Percentiles rank a stretch among this genome's conserved stretches.
Evolutionary conservation across 768 basidiomycete species (phyloP).

Genomic region (Xanthoconium purpureum): DNA sequence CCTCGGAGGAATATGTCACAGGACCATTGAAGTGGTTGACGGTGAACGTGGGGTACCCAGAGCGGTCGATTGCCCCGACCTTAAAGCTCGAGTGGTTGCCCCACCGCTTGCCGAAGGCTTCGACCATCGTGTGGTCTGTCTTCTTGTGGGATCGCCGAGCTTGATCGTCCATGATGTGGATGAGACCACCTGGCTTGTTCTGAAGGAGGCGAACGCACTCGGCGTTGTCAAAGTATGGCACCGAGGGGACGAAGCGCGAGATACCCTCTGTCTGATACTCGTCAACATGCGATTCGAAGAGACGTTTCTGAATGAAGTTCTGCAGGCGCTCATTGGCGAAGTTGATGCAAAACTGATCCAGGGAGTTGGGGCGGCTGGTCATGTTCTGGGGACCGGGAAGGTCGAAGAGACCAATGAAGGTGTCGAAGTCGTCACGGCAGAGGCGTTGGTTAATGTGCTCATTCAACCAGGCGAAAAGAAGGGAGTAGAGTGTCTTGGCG

Average conservation of each 20-base stretch:
- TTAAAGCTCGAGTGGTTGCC: slow-evolving; percentile 93
- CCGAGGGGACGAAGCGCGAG: slow-evolving; percentile 58
- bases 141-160: slow-evolving; percentile 83
- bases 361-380: slow-evolving; percentile 81
- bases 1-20: slow-evolving; percentile 88
- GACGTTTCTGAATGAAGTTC: slow-evolving; percentile 63
- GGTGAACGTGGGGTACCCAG: slow-evolving; percentile 83
- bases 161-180: slow-evolving; percentile 98
- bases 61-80: slow-evolving; percentile 66
- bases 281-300: slow-evolving; percentile 73
- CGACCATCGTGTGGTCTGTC: slow-evolving; percentile 91
- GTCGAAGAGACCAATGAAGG: slow-evolving; percentile 92
- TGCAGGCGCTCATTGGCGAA: slow-evolving; percentile 93
- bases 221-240: slow-evolving; percentile 86
- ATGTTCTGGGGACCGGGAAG: slow-evolving; percentile 92
- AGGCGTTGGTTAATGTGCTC: slow-evolving; percentile 95
- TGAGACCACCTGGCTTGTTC: slow-evolving; percentile 62
- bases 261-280: slow-evolving; percentile 88
- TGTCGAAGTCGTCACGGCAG: slow-evolving; percentile 88
- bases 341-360: slow-evolving; percentile 96
- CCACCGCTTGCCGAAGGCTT: slow-evolving; percentile 93
- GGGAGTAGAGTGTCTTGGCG: slow-evolving; percentile 87
- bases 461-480: slow-evolving; percentile 94
- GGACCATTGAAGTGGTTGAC: slow-evolving; percentile 90
- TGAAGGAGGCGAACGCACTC: slow-evolving; percentile 73